These are phyloP conservation scores for Leonotis leonurus DNA, from an alignment of 257 asterid genomes.

Conservation along the genomic window DNA sequence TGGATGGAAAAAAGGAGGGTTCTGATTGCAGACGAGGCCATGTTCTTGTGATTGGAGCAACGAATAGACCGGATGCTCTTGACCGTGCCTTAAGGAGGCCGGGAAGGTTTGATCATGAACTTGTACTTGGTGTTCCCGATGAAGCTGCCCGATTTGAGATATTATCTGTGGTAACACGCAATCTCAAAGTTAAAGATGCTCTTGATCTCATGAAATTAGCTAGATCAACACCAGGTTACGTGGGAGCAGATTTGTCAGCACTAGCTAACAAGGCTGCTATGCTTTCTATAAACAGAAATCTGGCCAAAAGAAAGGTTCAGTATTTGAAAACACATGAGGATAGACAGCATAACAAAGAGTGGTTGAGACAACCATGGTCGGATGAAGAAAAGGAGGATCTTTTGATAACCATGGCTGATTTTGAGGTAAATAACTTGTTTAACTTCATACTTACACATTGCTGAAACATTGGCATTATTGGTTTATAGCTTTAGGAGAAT, in stretches of 20 bases:
- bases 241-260: conserved; percentile 83
- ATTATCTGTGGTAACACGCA: conserved; percentile 45
- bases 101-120: conserved; percentile 84
- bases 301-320: conserved; percentile 33
- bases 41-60: conserved; percentile 83
- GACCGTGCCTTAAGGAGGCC: conserved; percentile 90
- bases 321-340: too few species aligned
- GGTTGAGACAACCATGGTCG: conserved; percentile 56
- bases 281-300: conserved; percentile 71
- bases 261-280: conserved; percentile 63
- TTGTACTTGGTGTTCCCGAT: conserved; percentile 66
- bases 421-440: too few species aligned
- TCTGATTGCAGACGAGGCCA: conserved; percentile 33
- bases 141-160: conserved; percentile 66
- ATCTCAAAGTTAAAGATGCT: conserved; percentile 65
- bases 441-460: too few species aligned
- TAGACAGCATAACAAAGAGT: not conserved
- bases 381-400: conserved; percentile 52
- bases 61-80: conserved; percentile 75
- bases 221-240: conserved; percentile 75
- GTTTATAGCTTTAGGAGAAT: too few species aligned
- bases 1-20: conserved; percentile 15
- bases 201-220: conserved; percentile 74
- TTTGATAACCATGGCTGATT: conserved; percentile 56
- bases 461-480: too few species aligned